Conservation (phyloP, 1,284 basidiomycete species). For the Rhodotorula sp. region DNA sequence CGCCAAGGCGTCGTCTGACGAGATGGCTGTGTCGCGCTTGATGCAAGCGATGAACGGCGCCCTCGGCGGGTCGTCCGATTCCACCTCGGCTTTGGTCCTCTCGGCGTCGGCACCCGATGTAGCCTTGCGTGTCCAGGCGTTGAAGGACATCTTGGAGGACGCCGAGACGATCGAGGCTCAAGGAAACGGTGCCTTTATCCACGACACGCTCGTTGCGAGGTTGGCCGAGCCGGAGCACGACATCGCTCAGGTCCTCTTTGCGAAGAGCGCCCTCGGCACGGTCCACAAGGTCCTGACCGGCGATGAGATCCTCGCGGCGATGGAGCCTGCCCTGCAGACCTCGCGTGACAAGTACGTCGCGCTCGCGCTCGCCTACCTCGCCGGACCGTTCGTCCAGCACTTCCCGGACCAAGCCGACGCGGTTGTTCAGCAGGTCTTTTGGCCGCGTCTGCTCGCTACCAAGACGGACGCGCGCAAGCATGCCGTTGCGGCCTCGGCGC, state of each 20-base stretch:
- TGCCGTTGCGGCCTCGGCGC: constrained; percentile 3
- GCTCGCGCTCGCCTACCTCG: constrained; percentile 65
- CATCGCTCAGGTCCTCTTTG: constrained; percentile 68
- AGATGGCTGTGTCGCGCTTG: constrained; percentile 16
- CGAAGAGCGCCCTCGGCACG: constrained; percentile 48
- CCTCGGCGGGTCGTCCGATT: constrained; percentile 27
- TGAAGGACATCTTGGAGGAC: constrained; percentile 42
- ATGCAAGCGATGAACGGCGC: constrained; percentile 34
- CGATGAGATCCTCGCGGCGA: constrained; percentile 55
- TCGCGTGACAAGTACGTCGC: constrained; percentile 58
- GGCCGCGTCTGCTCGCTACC: constrained; percentile 70
- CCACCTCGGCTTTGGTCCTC: constrained; percentile 43
- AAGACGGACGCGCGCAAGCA: constrained; percentile 52
- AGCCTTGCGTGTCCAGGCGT: constrained; percentile 48
- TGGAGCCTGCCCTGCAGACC: constrained; percentile 48
- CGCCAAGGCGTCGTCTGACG: constrained; percentile 2
- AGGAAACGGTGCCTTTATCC: constrained; percentile 44
- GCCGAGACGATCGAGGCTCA: constrained; percentile 15
- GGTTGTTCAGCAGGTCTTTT: constrained; percentile 63
- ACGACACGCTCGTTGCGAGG: constrained; percentile 55
- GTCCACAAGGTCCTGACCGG: constrained; percentile 9
- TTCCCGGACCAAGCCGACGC: constrained; percentile 51
- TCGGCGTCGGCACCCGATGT: constrained; percentile 51
- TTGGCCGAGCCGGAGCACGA: constrained; percentile 62
- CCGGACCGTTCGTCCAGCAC: constrained; percentile 53